Evolutionary conservation across 371 early-diverging fungal species (phyloP).

Genomic region (Lichtheimia hyalospora): DNA sequence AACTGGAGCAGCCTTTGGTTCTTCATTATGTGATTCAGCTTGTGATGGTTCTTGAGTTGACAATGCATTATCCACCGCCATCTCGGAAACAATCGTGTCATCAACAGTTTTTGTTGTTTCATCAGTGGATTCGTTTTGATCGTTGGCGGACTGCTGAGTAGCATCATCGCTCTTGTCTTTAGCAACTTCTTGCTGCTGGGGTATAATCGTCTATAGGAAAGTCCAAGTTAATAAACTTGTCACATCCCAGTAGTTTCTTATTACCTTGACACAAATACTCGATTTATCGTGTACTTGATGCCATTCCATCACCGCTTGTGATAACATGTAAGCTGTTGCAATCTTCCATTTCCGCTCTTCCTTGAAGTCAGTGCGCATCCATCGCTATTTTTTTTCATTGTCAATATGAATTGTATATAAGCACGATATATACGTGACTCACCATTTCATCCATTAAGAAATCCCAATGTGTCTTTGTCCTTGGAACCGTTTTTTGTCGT

Average conservation of each 20-base stretch:
- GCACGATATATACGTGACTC: slow-evolving; percentile 7
- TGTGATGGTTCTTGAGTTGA: neutral
- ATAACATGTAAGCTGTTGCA: slow-evolving; percentile 69
- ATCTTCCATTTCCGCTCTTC: slow-evolving; percentile 88
- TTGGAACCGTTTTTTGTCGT: slow-evolving; percentile 65
- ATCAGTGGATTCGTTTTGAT: neutral
- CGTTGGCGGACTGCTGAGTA: slow-evolving; percentile 4
- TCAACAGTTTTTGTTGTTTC: neutral
- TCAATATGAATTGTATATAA: neutral
- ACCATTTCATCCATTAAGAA: slow-evolving; percentile 86
- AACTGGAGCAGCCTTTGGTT: neutral
- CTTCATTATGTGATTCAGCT: neutral
- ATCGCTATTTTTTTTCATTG: slow-evolving; percentile 46
- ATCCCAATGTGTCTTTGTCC: slow-evolving; percentile 90
- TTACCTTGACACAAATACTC: slow-evolving; percentile 64
- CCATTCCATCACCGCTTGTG: slow-evolving; percentile 81
- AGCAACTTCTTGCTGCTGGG: slow-evolving; percentile 1
- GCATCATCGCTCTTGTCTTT: slow-evolving; percentile 18
- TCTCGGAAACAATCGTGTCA: neutral
- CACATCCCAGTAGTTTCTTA: neutral
- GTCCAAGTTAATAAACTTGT: too few relatives aligned
- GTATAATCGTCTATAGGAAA: too few relatives aligned
- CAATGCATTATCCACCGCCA: neutral
- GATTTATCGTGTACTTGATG: slow-evolving; percentile 75
- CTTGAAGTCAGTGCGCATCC: slow-evolving; percentile 85